Evolutionary conservation across 805 yeast genomes (phyloP), one percentile per base, ranked within the genome.

Genomic region (Barnettozyma siamensis): DNA sequence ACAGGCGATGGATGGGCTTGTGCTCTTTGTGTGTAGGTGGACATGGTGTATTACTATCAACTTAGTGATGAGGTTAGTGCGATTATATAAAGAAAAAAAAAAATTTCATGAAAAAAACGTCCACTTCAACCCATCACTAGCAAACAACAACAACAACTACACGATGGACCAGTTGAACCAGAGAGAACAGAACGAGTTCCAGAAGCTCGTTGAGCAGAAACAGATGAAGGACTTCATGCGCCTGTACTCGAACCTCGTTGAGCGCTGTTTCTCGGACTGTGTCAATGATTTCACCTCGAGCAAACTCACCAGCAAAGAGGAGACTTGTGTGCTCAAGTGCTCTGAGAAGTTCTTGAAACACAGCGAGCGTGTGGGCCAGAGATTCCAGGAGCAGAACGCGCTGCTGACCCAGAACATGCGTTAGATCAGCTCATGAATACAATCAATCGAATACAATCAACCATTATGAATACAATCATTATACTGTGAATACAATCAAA

Each of bases 221-320:
- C 99, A 91, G 70, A 89, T 93, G 96, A 86, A 85, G 67, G 99
- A 91, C 66, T 93, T 91, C 82, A 91, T 93, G 98, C 83, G 93
- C 64, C 72, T 84, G 44, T 93, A 93, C 77, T 88, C 98, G 50
- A 83, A 84, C 63, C 76, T 93, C 57, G 98, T 93, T 40, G 94
- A 91, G 67, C 84, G 95, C 73, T 93, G 99, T 73, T 93, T 93
- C 73, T 78, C 79, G 46, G 98, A 93, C 70, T 93, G 99, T 72
- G 96, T 93, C 62, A 91, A 89, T 65, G 99, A 93, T 66, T 91
- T 93, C 79, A 93, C 99, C 44, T 88, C 98, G 33, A 80, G 83
- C 62, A 78, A 80, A 60, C 76, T 93, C 62, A 81, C 95, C 48
- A 65, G 79, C 58, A 87, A 84, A 72, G 99, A 93, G 67, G 80